These are phyloP conservation scores for Astrephomene gubernaculifera DNA, from an alignment of 139 green algal genomes.

Conservation along the genomic window DNA sequence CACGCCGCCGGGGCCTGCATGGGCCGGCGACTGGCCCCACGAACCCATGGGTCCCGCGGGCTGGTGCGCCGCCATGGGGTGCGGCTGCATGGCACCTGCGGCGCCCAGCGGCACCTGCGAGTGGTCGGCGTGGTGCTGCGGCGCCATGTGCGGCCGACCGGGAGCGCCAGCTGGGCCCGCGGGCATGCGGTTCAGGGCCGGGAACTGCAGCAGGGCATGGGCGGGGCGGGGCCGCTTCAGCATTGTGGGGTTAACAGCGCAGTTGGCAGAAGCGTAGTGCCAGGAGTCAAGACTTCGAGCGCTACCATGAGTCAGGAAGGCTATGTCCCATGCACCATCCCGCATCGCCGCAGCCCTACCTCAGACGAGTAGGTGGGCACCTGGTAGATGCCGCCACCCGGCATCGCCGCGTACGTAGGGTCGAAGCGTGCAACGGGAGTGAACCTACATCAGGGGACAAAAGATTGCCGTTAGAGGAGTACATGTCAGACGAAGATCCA, in stretches of 20 bases:
- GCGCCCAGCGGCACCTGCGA: background rate
- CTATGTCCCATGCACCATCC: too few relatives aligned
- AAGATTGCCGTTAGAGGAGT: background rate
- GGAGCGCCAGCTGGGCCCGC: background rate
- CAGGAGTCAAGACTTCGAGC: too few relatives aligned
- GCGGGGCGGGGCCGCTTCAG: too few relatives aligned
- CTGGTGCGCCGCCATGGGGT: conserved; percentile 17
- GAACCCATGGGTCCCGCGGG: background rate
- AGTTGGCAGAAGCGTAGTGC: too few relatives aligned
- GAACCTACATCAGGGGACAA: background rate
- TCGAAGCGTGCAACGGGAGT: conserved; percentile 20
- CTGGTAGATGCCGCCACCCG: conserved; percentile 37
- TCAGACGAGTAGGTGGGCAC: conserved; percentile 35
- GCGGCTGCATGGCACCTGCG: too few relatives aligned
- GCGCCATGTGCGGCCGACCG: background rate
- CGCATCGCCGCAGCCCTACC: background rate
- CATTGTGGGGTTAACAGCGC: too few relatives aligned
- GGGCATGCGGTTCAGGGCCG: conserved; percentile 1
- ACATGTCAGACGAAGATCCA: too few relatives aligned
- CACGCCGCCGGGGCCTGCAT: background rate
- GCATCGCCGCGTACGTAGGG: background rate
- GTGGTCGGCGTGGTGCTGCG: background rate
- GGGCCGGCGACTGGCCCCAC: conserved; percentile 26
- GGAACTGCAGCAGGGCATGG: conserved; percentile 13
- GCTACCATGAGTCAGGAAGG: background rate